Conservation (phyloP, 2,329 filamentous ascomycete species). For the Ustulina deusta region DNA sequence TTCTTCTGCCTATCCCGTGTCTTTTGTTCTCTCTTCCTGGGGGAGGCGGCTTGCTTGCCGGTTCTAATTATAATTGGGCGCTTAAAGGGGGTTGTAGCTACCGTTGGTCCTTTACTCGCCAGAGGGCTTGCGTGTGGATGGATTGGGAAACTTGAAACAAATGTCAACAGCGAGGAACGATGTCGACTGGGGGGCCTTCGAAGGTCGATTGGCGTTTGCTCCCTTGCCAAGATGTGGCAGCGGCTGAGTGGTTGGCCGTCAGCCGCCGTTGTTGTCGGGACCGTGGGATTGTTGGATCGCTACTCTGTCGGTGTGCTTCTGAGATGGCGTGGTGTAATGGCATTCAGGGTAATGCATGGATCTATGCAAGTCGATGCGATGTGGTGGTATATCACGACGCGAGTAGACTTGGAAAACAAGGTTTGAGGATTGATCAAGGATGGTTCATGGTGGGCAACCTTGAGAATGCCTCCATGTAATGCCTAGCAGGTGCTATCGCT, state of each 20-base stretch:
- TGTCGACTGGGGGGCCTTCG: constrained; percentile 20
- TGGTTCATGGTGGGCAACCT: background rate
- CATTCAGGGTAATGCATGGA: background rate
- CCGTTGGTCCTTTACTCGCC: constrained; percentile 11
- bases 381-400: constrained; percentile 10
- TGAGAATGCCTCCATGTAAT: background rate
- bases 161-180: constrained; percentile 6
- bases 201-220: constrained; percentile 13
- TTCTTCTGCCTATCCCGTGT: background rate
- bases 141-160: constrained; percentile 25
- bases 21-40: background rate
- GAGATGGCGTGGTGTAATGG: background rate
- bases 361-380: constrained; percentile 9
- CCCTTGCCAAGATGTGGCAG: constrained; percentile 30
- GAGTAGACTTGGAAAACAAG: background rate
- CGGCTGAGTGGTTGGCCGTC: constrained; percentile 37
- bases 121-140: background rate
- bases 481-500: background rate
- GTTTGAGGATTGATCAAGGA: background rate
- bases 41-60: background rate
- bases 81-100: constrained; percentile 17
- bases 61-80: constrained; percentile 20
- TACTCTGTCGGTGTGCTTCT: background rate
- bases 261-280: constrained; percentile 1
- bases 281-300: constrained; percentile 9